These are phyloP conservation scores for Penicillium verrucosum DNA, from an alignment of 2,329 filamentous ascomycete genomes.

Conservation along the genomic window DNA sequence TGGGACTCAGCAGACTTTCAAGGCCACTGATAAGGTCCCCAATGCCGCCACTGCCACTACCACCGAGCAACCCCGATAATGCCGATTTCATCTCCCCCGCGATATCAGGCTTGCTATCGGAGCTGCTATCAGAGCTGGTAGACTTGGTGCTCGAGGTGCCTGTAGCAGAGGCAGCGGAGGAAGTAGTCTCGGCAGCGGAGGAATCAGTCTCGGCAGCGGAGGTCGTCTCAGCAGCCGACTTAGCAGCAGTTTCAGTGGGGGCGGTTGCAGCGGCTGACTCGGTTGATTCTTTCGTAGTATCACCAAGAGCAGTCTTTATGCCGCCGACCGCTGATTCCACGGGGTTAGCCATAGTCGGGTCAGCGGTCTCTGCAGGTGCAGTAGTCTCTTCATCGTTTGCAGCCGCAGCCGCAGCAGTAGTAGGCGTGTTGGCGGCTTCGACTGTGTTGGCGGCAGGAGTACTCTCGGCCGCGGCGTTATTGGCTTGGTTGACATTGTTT, in stretches of 20 bases:
- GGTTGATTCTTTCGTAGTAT: neutral
- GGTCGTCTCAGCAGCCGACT: slow-evolving; percentile 1
- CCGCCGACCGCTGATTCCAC: slow-evolving; percentile 7
- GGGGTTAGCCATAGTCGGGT: neutral
- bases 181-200: slow-evolving; percentile 2
- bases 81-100: slow-evolving; percentile 4
- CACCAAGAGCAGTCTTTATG: neutral
- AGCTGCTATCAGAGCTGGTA: neutral
- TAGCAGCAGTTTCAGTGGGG: neutral
- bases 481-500: slow-evolving; percentile 9
- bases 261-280: neutral
- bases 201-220: neutral
- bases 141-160: slow-evolving; percentile 10
- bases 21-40: slow-evolving; percentile 4
- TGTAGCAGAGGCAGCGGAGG: slow-evolving; percentile 3
- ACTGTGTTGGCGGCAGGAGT: no score
- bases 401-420: neutral
- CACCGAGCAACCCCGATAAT: slow-evolving; percentile 2
- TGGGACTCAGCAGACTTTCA: slow-evolving; percentile 19
- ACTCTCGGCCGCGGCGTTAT: neutral
- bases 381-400: slow-evolving; percentile 1
- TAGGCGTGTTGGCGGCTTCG: no score
- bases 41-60: slow-evolving; percentile 1
- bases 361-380: neutral
- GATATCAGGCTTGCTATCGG: neutral